A percentile compares a stretch with the other conserved stretches of the same genome.
Evolutionary conservation across 345 rosid genomes (phyloP).

Genomic region (Fremontodendron californicum): DNA sequence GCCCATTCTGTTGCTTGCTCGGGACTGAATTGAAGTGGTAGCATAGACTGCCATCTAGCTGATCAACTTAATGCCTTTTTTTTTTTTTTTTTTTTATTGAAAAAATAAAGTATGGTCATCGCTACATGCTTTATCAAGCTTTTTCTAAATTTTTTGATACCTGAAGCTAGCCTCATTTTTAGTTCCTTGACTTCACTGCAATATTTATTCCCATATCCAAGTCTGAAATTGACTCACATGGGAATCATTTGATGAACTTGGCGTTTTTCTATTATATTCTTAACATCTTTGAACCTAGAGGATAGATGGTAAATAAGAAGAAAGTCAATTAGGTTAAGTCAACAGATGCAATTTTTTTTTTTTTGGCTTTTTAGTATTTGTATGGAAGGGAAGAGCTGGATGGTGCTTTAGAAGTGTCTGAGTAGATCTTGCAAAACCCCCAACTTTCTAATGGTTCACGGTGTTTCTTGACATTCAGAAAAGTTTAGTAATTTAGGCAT

Average conservation of each 20-base stretch:
- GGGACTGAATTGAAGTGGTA: background rate
- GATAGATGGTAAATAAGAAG: too few species aligned
- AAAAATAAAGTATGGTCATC: background rate
- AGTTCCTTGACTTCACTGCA: background rate
- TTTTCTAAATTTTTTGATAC: background rate
- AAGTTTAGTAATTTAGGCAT: too few species aligned
- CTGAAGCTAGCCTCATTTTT: background rate
- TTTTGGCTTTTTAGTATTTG: too few species aligned
- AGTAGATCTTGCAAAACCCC: too few species aligned
- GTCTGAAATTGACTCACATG: background rate
- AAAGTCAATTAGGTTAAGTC: too few species aligned
- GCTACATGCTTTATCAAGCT: background rate
- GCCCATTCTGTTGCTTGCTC: background rate
- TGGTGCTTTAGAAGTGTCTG: too few species aligned
- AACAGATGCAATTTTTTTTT: too few species aligned
- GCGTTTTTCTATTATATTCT: background rate
- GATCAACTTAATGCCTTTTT: background rate
- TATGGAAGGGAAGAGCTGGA: too few species aligned
- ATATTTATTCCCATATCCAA: background rate
- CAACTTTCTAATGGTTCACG: too few species aligned
- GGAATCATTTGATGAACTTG: background rate
- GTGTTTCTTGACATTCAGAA: too few species aligned
- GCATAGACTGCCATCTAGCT: background rate
- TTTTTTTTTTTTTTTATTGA: background rate
- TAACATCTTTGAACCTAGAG: background rate